These are phyloP conservation scores for Penicillium riverlandense DNA, from an alignment of 495 filamentous ascomycete species.

Conservation along the genomic window DNA sequence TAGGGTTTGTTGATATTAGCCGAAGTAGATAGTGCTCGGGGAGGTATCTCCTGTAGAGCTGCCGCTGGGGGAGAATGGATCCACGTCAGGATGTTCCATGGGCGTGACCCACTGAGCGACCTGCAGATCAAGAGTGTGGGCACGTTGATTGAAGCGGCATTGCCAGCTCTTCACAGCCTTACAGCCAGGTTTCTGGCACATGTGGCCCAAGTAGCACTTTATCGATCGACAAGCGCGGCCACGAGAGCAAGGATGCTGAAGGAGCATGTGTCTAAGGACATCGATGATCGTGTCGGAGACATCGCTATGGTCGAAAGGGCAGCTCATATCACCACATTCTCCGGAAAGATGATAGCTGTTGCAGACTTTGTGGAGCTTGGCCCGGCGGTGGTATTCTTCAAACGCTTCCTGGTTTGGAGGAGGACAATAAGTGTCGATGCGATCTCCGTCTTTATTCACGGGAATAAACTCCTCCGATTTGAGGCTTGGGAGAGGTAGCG, in stretches of 20 bases:
- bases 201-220: constrained; percentile 38
- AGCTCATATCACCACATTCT: constrained; percentile 27
- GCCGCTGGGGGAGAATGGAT: constrained; percentile 14
- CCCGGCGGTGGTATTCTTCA: constrained; percentile 24
- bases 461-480: constrained; percentile 28
- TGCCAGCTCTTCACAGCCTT: constrained; percentile 26
- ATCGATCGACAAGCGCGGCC: constrained; percentile 29
- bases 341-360: constrained; percentile 36
- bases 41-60: constrained; percentile 12
- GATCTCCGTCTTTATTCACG: constrained; percentile 38
- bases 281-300: constrained; percentile 22
- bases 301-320: constrained; percentile 32
- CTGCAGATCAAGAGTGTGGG: constrained; percentile 25
- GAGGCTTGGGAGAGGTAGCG: constrained; percentile 15
- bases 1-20: too few species aligned
- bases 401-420: constrained; percentile 18
- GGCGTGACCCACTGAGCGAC: constrained; percentile 22
- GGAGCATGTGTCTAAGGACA: constrained; percentile 30
- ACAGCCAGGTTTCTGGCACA: constrained; percentile 37
- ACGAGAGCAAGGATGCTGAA: constrained; percentile 28
- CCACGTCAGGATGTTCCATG: constrained; percentile 11
- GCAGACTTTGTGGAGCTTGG: constrained; percentile 32
- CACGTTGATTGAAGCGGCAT: constrained; percentile 26
- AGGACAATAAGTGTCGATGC: constrained; percentile 32
- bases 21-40: not conserved